phyloP scores from a whole-genome alignment of 768 basidiomycete genomes.

The Thelephora ganbajun region DNA sequence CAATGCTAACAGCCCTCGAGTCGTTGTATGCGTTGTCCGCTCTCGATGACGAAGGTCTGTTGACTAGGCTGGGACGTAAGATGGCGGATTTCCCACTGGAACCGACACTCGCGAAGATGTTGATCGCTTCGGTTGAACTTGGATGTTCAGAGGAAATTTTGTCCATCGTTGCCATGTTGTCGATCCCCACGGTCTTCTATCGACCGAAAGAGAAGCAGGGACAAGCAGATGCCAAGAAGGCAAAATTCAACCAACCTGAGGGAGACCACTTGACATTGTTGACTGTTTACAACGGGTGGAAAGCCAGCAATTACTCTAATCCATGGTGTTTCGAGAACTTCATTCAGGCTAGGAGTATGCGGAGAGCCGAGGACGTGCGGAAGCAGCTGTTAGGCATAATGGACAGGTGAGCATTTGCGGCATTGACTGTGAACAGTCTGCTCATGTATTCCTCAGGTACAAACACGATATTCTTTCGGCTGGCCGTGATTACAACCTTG shows the following conservation, averaged over 20 bases:
- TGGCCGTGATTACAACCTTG: slow-evolving; percentile 83
- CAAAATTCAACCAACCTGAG: slow-evolving; percentile 98
- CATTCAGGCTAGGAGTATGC: slow-evolving; percentile 95
- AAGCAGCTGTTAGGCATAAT: slow-evolving; percentile 98
- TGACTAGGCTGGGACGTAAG: slow-evolving; percentile 90
- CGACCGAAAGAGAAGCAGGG: slow-evolving; percentile 99
- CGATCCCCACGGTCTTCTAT: slow-evolving; percentile 93
- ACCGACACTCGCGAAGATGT: slow-evolving; percentile 90
- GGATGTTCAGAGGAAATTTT: slow-evolving; percentile 98
- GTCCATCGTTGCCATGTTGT: slow-evolving; percentile 94
- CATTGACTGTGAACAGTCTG: slow-evolving; percentile 6
- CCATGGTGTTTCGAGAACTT: slow-evolving; percentile 99
- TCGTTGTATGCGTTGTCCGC: slow-evolving; percentile 91
- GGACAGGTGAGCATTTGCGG: slow-evolving; percentile 56
- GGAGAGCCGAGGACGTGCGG: slow-evolving; percentile 91
- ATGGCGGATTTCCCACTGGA: slow-evolving; percentile 99
- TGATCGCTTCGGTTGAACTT: slow-evolving; percentile 93
- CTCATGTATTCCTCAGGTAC: slow-evolving; percentile 39
- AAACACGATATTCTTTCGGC: slow-evolving; percentile 94
- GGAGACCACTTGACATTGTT: slow-evolving; percentile 88
- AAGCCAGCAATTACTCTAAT: slow-evolving; percentile 88
- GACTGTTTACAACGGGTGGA: slow-evolving; percentile 99
- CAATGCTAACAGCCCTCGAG: slow-evolving; percentile 93
- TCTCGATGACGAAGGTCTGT: slow-evolving; percentile 88
- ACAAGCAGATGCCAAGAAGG: slow-evolving; percentile 98